Percentiles rank a stretch among this genome's conserved stretches.
Evolutionary conservation across 306 rosid species (phyloP).

Genomic region (Rosa lucieae): DNA sequence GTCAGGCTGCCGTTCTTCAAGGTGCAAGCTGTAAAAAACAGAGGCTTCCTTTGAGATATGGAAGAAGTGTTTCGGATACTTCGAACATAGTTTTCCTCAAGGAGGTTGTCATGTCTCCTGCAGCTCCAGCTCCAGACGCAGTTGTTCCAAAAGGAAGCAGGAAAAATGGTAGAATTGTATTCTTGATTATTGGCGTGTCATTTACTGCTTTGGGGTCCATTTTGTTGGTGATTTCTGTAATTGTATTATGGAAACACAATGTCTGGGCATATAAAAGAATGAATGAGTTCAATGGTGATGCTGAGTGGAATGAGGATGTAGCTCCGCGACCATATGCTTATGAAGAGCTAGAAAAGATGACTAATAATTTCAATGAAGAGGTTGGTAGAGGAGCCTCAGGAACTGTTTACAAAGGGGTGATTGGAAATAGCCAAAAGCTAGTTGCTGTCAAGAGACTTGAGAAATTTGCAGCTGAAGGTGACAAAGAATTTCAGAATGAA

Average conservation of each 20-base stretch:
- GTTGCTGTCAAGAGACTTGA: conserved; percentile 25
- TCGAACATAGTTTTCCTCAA: conserved; percentile 14
- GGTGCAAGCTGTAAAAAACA: conserved; percentile 12
- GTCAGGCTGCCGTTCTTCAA: conserved; percentile 7
- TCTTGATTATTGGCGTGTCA: conserved; percentile 2
- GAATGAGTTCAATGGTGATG: background rate
- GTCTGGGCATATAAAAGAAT: conserved; percentile 3
- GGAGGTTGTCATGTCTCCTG: conserved; percentile 3
- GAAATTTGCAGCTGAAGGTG: conserved; percentile 19
- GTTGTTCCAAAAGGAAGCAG: background rate
- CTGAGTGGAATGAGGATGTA: conserved; percentile 3
- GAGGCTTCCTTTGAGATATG: conserved; percentile 31
- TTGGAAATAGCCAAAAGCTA: background rate
- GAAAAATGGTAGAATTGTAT: background rate
- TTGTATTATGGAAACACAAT: background rate
- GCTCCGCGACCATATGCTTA: conserved; percentile 14
- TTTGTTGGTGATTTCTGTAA: conserved; percentile 1
- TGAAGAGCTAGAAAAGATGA: conserved; percentile 21
- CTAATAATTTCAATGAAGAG: conserved; percentile 28
- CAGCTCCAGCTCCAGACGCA: background rate
- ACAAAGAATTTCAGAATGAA: conserved; percentile 23
- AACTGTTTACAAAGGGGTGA: conserved; percentile 28
- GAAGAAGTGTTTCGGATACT: background rate
- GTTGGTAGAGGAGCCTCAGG: conserved; percentile 30
- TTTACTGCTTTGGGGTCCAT: conserved; percentile 10